phyloP scores from a whole-genome alignment of 495 filamentous ascomycete species.

The Annulohypoxylon bovei region DNA sequence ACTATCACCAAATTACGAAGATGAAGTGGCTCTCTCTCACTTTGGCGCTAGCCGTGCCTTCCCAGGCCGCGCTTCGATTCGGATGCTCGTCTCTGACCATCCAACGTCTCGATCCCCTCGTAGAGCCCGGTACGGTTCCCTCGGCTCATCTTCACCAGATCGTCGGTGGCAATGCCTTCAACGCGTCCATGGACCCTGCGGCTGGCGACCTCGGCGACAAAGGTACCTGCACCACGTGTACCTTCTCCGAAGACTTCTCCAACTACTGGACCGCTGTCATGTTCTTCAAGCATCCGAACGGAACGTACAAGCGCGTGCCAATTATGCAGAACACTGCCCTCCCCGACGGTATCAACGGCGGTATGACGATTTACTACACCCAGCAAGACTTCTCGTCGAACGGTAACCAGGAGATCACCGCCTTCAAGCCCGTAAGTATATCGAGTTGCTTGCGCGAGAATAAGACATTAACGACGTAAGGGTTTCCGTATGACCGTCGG shows the following conservation, averaged over 20 bases:
- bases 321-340: constrained; percentile 60
- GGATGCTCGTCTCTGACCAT: constrained; percentile 60
- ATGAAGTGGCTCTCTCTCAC: constrained; percentile 59
- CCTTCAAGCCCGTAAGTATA: constrained; percentile 58
- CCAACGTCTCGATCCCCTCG: constrained; percentile 61
- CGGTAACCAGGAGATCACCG: constrained; percentile 59
- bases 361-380: constrained; percentile 66
- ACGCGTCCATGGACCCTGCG: constrained; percentile 54
- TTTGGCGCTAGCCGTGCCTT: constrained; percentile 51
- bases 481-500: constrained; percentile 67
- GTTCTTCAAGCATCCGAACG: constrained; percentile 64
- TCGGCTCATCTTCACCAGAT: constrained; percentile 63
- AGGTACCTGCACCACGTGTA: constrained; percentile 59
- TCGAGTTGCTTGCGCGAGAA: background rate
- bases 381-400: constrained; percentile 59
- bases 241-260: constrained; percentile 59
- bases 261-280: constrained; percentile 63
- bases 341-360: constrained; percentile 59
- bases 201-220: constrained; percentile 53
- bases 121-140: constrained; percentile 57
- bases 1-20: constrained; percentile 23
- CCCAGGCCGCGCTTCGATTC: constrained; percentile 60
- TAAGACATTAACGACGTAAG: constrained; percentile 35
- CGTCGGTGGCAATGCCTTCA: constrained; percentile 62
- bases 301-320: constrained; percentile 61